Evolutionary conservation across 75 land plant species (phyloP), one percentile per base, ranked within the genome.

Genomic region (Cunninghamia lanceolata): DNA sequence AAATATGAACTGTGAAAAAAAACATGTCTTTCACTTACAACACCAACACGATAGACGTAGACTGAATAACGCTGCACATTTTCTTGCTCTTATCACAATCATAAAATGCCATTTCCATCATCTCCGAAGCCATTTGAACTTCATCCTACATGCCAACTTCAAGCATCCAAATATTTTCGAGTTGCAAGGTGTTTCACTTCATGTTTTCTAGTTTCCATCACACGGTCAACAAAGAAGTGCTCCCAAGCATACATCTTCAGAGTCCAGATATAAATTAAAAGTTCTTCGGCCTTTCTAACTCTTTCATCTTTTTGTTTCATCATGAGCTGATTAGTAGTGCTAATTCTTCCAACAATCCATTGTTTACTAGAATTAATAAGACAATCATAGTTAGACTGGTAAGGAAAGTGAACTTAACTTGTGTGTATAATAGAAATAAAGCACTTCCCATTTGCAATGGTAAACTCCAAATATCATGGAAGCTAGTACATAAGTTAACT

Each of bases 181-280:
- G n/a, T n/a, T n/a, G n/a, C n/a, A 83, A 98, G 87, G 83, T 98
- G 91, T 75, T 88, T 88, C 84, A 98, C 93, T 92, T 98, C 99
- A 74, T 78, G 84, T 34, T 89, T 85, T 88, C 99, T 94, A 68
- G 88, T 91, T 76, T 95, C 91, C 91, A 90, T 91, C 85, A 98
- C 83, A 85, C 92, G 89, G 40, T 73, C 59, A 52, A 90, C 88
- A 87, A 98, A 96, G 16, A 95, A 73, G 13, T 88, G 82, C 89
- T 98, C 99, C 99, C 99, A 98, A 46, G 95, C 87, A 89, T 96
- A 95, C 99, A 96, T 96, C 86, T 98, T 98, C 75, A 98, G 81
- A 34, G 97, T 96, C 85, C 95, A 92, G 28, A 98, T 95, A 84
- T 94, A 77, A n/a, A 89, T 89, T 88, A 98, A 88, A 86, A 98